Percentiles rank a stretch among this genome's conserved stretches.
Evolutionary conservation across 768 basidiomycete genomes (phyloP).

Genomic region (Trametes coccinea): DNA sequence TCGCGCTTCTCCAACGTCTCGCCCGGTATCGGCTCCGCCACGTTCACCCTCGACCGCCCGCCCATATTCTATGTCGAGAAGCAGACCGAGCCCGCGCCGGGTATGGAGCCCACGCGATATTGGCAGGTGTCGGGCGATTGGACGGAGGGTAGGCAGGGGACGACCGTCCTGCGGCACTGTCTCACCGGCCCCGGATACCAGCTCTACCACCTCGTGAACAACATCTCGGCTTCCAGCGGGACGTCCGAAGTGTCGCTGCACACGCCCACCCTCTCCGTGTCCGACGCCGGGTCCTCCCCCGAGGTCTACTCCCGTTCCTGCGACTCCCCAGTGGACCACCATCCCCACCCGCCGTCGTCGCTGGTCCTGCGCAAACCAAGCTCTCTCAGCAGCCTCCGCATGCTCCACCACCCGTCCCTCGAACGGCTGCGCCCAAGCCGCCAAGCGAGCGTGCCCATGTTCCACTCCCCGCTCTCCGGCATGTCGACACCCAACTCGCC

Average conservation of each 20-base stretch:
- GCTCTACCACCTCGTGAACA: conserved; percentile 55
- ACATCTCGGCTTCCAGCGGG: conserved; percentile 33
- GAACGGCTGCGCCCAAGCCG: conserved; percentile 15
- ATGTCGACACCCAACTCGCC: conserved; percentile 15
- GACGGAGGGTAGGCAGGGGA: conserved; percentile 75
- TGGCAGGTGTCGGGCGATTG: conserved; percentile 76
- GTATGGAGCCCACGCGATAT: conserved; percentile 3
- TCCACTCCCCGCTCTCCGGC: conserved; percentile 17
- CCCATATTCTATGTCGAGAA: conserved; percentile 71
- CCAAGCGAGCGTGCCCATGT: conserved; percentile 12
- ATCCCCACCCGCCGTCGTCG: conserved; percentile 3
- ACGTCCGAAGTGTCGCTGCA: conserved; percentile 1
- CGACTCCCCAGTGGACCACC: conserved; percentile 6
- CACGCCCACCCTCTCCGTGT: conserved; percentile 12
- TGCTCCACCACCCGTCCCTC: conserved; percentile 19
- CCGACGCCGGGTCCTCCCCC: conserved; percentile 18
- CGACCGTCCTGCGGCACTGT: conserved; percentile 60
- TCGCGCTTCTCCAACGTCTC: conserved; percentile 56
- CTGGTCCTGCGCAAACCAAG: conserved; percentile 13
- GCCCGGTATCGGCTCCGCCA: conserved; percentile 57
- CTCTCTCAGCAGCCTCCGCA: conserved; percentile 19
- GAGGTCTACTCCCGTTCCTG: conserved; percentile 17
- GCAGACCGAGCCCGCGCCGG: conserved; percentile 29
- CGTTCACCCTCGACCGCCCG: conserved; percentile 64
- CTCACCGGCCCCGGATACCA: conserved; percentile 65